Base-by-base conservation (phyloP, 106 monocot genomes). In the Posidonia australis region DNA sequence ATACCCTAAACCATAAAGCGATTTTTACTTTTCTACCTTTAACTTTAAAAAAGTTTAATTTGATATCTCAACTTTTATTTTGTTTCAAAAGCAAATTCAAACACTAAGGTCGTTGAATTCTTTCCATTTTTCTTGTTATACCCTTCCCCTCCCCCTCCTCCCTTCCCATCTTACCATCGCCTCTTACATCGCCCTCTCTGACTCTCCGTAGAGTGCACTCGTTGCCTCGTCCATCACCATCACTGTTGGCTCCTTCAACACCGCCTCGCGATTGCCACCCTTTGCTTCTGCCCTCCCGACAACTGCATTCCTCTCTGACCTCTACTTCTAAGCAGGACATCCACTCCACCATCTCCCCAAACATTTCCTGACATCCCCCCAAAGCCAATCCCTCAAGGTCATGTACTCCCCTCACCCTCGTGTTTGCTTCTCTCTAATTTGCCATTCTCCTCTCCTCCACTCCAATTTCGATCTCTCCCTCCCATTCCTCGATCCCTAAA, bases 191-290 rank as follows among this genome's bases (percentile, higher is more conserved):
- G 30, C 11, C 16, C 48, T 17, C 29, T 70, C 70, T 1, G 76
- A 70, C 25, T 70, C 65, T 20, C 41, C 13, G 36, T 76, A 69
- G 5, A 76, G 43, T 2, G 76, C 76, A 23, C 70, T 70, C 1
- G 69, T 76, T 16, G 76, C 75, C 62, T 76, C 75, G 27, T 76
- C 75, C 2, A 76, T 62, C 12, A 76, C 63, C 46, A 68, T 47
- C 23, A 70, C 70, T 0, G 55, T 27, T 0, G 76, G 51, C 10
- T 46, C 58, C 49, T 43, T 70, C 19, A 76, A 18, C 16, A 76
- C 30, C 11, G 68, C 75, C 75, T 18, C 18, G 68, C 62, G 31
- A 76, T 76, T 16, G 69, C 68, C 1, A 76, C 43, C 55, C 62
- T 62, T 67, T 76, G 68, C 47, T 58, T 76, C 44, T 76, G 75